Evolutionary conservation across 179 eudicot genomes (phyloP), one percentile per base, ranked within the genome.

Genomic region (Silene noctiflora): DNA sequence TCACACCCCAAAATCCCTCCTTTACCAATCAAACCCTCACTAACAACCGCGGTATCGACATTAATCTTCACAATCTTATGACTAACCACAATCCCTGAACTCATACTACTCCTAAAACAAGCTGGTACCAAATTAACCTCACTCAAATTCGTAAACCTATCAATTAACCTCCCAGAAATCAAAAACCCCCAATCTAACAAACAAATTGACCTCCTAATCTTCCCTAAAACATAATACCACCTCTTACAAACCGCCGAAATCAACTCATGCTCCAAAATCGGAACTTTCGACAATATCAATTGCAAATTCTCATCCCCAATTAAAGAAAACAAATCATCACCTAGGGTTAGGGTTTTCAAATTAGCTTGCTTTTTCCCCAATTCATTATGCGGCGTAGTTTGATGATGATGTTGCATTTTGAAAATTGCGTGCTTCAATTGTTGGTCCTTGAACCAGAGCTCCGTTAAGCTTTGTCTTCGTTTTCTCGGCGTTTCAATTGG

Each of bases 121-220:
- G 90, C 90, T 13, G 77, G 85, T n/a, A 84, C 87, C 22, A 93
- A 77, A 81, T 86, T 79, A 66, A 95, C 51, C 66, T 82, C 88
- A 16, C 73, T 72, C 69, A 95, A 81, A 84, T 85, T 83, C 44
- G 96, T 93, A 73, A 95, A 95, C 3, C 99, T 85, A 48, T 44
- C 42, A 12, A 67, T 62, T 21, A 93, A 77, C 78, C 93, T 77
- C 7, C 99, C 97, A 0, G 96, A 92, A 65, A 85, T 89, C 21
- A 95, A 77, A 77, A 93, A 87, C 4, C 86, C 95, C 96, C 93
- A 95, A 75, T 94, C 97, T 6, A 86, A 58, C 0, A 94, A 19
- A 72, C 56, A 76, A 20, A 94, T 35, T 0, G 86, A 79, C 4
- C 66, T 53, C 24, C 88, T 81, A 20, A 93, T 64, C 16, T 80